Conservation (phyloP, 2,329 filamentous ascomycete species). For the Diaporthe longicolla region DNA sequence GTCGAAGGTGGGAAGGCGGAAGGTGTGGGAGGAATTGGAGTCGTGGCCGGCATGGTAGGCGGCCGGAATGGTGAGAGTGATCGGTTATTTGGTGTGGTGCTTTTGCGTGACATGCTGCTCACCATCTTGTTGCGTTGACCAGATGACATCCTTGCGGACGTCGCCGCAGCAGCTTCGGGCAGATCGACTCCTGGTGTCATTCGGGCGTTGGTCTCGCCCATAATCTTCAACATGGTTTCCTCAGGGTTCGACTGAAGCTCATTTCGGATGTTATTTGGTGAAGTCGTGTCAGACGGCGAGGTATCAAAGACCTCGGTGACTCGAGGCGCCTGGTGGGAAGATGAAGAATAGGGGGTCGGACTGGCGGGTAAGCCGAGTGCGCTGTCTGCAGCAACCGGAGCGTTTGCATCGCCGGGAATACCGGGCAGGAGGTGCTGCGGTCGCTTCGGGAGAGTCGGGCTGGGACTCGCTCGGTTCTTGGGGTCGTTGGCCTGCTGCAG, state of each 20-base stretch:
- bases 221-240: conserved; percentile 75
- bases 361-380: conserved; percentile 50
- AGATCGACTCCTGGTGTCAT: conserved; percentile 65
- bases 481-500: conserved; percentile 59
- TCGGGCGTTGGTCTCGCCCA: conserved; percentile 73
- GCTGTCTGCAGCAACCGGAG: conserved; percentile 49
- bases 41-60: conserved; percentile 47
- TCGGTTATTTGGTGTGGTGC: conserved; percentile 48
- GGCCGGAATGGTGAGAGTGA: conserved; percentile 43
- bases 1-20: conserved; percentile 63
- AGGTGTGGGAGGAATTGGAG: conserved; percentile 54
- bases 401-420: conserved; percentile 59
- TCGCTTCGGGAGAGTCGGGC: conserved; percentile 61
- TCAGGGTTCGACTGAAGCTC: conserved; percentile 71
- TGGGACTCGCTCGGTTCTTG: conserved; percentile 56
- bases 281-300: conserved; percentile 59
- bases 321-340: conserved; percentile 57
- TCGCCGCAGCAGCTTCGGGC: conserved; percentile 69
- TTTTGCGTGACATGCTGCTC: conserved; percentile 69
- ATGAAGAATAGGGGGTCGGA: conserved; percentile 46
- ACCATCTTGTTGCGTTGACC: conserved; percentile 73
- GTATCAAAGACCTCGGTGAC: conserved; percentile 74
- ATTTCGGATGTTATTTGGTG: conserved; percentile 66
- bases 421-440: conserved; percentile 68
- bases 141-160: conserved; percentile 66